These are phyloP conservation scores for Blastobotrys serpentis DNA, from an alignment of 1,139 yeast species.

Conservation along the genomic window DNA sequence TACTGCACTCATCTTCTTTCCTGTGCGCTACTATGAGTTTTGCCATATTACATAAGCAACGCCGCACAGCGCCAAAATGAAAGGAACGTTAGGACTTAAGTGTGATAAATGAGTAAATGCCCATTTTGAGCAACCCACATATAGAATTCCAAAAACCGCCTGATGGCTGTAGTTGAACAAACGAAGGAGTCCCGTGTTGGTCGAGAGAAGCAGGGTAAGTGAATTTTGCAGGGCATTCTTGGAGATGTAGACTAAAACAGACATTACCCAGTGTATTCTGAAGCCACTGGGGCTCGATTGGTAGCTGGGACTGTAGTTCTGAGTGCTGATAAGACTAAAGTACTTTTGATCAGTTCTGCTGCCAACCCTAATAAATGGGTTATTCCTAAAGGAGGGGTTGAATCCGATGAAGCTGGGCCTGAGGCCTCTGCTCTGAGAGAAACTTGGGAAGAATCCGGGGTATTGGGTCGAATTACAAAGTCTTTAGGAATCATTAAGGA, in stretches of 20 bases:
- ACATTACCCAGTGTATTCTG: constrained; percentile 41
- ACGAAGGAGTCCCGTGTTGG: constrained; percentile 45
- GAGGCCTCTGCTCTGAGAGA: constrained; percentile 69
- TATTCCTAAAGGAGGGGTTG: constrained; percentile 95
- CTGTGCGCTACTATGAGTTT: background rate
- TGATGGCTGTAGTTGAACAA: constrained; percentile 1
- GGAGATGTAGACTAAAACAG: background rate
- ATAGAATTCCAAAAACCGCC: background rate
- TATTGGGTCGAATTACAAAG: constrained; percentile 56
- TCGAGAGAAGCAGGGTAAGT: constrained; percentile 44
- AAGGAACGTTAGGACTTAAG: too few relatives aligned
- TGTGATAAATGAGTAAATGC: too few relatives aligned
- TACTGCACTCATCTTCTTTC: too few relatives aligned
- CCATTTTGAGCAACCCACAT: background rate
- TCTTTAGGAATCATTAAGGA: constrained; percentile 69
- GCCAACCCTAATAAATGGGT: constrained; percentile 73
- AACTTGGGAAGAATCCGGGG: constrained; percentile 98
- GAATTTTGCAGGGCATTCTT: background rate
- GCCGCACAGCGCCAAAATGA: background rate
- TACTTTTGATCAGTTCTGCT: constrained; percentile 75
- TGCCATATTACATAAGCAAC: background rate
- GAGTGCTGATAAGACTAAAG: constrained; percentile 54
- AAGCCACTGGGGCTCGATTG: constrained; percentile 69
- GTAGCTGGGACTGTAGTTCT: constrained; percentile 90
- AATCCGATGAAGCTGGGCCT: constrained; percentile 63